phyloP scores from a whole-genome alignment of 73 alveolate species.

The Symbiodinium natans region DNA sequence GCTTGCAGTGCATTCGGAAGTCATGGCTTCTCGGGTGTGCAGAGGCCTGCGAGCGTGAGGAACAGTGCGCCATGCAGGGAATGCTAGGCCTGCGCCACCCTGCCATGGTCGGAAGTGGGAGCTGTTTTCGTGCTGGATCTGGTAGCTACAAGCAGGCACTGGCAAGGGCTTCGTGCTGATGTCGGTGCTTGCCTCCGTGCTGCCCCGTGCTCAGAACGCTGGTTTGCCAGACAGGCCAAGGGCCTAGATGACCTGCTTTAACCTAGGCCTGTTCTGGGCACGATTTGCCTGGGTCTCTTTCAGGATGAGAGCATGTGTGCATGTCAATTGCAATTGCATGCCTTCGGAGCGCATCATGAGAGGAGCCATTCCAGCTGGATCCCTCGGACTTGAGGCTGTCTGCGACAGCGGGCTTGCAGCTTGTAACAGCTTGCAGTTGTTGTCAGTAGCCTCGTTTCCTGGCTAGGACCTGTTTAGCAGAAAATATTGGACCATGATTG shows the following conservation, averaged over 20 bases:
- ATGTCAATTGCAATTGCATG: too few relatives aligned
- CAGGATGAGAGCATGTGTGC: not conserved
- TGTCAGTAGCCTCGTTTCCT: too few relatives aligned
- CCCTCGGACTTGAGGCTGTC: not conserved
- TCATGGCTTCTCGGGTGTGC: not conserved
- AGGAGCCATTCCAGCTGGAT: not conserved
- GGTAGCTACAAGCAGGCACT: not conserved
- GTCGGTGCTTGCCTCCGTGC: conserved; percentile 14
- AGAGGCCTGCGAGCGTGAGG: conserved; percentile 4
- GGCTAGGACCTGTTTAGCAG: too few relatives aligned
- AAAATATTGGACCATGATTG: too few relatives aligned
- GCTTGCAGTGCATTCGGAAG: not conserved
- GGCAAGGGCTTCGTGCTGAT: conserved; percentile 9
- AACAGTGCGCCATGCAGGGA: conserved; percentile 24
- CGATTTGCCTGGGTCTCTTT: conserved; percentile 33
- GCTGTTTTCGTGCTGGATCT: not conserved
- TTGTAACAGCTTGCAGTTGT: too few relatives aligned
- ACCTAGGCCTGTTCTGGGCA: conserved; percentile 41
- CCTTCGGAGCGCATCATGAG: too few relatives aligned
- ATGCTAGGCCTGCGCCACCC: conserved; percentile 12
- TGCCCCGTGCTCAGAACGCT: not conserved
- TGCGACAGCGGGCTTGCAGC: too few relatives aligned
- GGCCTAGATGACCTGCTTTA: not conserved
- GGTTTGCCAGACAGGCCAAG: not conserved
- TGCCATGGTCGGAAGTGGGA: not conserved